Base-by-base conservation (phyloP, 176 grass and related monocot species). In the Oryza meridionalis region DNA sequence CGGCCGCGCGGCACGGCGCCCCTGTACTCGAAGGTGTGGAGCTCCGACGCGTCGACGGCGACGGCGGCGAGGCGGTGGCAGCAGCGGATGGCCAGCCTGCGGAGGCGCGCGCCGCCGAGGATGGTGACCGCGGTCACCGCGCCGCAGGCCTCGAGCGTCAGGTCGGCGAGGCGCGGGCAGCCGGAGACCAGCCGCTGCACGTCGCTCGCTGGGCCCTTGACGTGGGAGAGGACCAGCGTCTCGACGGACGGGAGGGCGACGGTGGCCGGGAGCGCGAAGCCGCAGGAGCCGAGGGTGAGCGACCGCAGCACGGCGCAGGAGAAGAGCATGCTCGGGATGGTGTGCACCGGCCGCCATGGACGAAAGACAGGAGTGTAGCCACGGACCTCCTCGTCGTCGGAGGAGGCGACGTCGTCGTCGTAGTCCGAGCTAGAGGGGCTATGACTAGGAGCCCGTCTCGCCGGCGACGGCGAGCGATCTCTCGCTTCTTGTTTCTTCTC, bases 131-230 rank as follows among this genome's bases (percentile, higher is more conserved):
- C 7, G 51, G 83, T 37, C 5, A 85, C 1, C 0, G 0, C 12
- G 1, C 0, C 5, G 40, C 67, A 85, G 12, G 51, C 27, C 67
- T 79, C 55, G 11, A 85, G 49, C 22, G 53, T 64, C 11, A 85
- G 67, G 38, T 78, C 67, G 9, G 51, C 67, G 0, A 72, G 75
- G 7, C 67, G 17, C 21, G 53, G 38, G 83, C 75, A 78, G 0
- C 26, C 25, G 0, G 75, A 46, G 9, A 85, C 53, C 12, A 85
- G 83, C 53, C 75, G 29, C 75, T 85, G 31, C 31, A 86, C 59
- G 58, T 11, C 16, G 29, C 13, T 2, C 26, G 7, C 4, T 5
- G 2, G 0, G 22, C 21, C 69, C 0, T 3, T 19, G 59, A 73
- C 59, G 0, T 0, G 2, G 5, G 70, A 42, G 15, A 80, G 77